These are phyloP conservation scores for Ceratocystis destructans DNA, from an alignment of 2,329 filamentous ascomycete species.

Conservation along the genomic window DNA sequence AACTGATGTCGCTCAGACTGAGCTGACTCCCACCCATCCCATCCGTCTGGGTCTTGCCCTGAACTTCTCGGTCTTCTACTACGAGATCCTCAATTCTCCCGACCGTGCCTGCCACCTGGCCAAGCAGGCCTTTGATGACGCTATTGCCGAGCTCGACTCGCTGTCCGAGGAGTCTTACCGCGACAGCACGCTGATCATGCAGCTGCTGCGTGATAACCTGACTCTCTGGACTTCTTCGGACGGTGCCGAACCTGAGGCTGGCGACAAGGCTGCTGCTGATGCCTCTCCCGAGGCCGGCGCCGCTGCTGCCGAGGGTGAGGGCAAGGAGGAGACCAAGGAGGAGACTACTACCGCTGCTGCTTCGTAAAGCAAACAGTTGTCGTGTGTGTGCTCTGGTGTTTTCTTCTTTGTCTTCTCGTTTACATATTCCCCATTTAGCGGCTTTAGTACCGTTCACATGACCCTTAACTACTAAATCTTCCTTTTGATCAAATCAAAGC, in stretches of 20 bases:
- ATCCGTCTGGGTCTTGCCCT: conserved; percentile 95
- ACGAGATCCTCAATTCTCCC: conserved; percentile 97
- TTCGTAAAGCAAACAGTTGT: conserved; percentile 18
- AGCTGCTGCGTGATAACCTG: conserved; percentile 94
- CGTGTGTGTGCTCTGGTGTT: conserved; percentile 5
- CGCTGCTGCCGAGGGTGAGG: conserved; percentile 27
- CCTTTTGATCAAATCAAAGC: conserved; percentile 14
- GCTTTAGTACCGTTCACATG: conserved; percentile 10
- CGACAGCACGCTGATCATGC: conserved; percentile 98
- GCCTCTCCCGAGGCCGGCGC: conserved; percentile 33
- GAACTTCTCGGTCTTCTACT: conserved; percentile 99
- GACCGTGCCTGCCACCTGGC: conserved; percentile 97
- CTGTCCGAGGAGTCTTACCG: conserved; percentile 97
- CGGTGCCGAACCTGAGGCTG: conserved; percentile 60
- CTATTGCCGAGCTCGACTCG: conserved; percentile 94
- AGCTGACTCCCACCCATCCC: conserved; percentile 92
- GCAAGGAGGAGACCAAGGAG: conserved; percentile 34
- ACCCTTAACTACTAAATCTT: conserved; percentile 8
- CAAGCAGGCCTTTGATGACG: conserved; percentile 98
- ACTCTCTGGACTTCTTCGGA: conserved; percentile 97
- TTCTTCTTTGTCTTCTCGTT: conserved; percentile 15
- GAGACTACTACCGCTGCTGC: conserved; percentile 30
- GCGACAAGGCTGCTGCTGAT: conserved; percentile 46
- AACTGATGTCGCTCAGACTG: conserved; percentile 94
- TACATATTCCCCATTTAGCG: conserved; percentile 11